Evolutionary conservation across 495 filamentous ascomycete species (phyloP).

Genomic region (Daldinia concentrica): DNA sequence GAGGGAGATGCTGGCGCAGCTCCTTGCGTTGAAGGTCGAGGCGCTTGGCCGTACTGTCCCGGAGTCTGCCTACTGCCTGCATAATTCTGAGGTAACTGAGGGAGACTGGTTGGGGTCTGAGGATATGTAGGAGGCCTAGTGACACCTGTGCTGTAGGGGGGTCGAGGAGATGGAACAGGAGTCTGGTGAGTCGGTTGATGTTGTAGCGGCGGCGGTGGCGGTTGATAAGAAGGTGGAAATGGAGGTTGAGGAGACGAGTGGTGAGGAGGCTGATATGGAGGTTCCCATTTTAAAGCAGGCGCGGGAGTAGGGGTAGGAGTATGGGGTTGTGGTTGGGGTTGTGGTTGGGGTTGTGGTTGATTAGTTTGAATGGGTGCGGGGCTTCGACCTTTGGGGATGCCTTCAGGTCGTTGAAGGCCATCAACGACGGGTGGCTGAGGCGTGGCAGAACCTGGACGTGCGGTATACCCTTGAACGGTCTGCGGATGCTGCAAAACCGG

Average conservation of each 20-base stretch:
- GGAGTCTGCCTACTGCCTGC: slow-evolving; percentile 32
- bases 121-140: slow-evolving; percentile 41
- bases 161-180: slow-evolving; percentile 44
- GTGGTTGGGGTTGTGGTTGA: too few relatives aligned
- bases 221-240: slow-evolving; percentile 37
- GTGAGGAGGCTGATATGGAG: slow-evolving; percentile 55
- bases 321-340: slow-evolving; percentile 37
- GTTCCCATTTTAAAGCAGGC: slow-evolving; percentile 59
- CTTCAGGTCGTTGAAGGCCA: slow-evolving; percentile 46
- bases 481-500: slow-evolving; percentile 57
- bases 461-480: slow-evolving; percentile 43
- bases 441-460: slow-evolving; percentile 38
- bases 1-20: slow-evolving; percentile 39
- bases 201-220: slow-evolving; percentile 23
- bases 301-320: slow-evolving; percentile 29
- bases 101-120: slow-evolving; percentile 33
- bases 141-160: slow-evolving; percentile 35
- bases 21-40: slow-evolving; percentile 28
- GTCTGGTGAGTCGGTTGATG: slow-evolving; percentile 40
- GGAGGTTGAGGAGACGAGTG: slow-evolving; percentile 31
- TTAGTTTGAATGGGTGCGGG: slow-evolving; percentile 40
- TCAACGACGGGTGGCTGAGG: slow-evolving; percentile 41
- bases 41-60: slow-evolving; percentile 32
- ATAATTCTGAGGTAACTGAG: slow-evolving; percentile 41
- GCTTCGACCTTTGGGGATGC: slow-evolving; percentile 40